These are phyloP conservation scores for Xylariaceae sp. DNA, from an alignment of 2,329 filamentous ascomycete species.

Conservation along the genomic window DNA sequence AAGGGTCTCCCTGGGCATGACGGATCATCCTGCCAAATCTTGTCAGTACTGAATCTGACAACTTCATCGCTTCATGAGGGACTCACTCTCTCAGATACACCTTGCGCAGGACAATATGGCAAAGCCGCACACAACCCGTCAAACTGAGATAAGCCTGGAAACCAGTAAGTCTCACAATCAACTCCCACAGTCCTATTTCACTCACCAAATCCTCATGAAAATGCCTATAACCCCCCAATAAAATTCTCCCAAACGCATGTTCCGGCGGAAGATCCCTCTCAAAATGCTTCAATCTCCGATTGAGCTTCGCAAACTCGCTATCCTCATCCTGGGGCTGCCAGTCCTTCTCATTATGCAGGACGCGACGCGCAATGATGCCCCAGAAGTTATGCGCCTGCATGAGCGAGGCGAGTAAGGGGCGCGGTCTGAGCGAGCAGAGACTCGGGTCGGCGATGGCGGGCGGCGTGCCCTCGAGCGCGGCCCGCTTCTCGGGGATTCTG, in stretches of 20 bases:
- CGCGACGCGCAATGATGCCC: slow-evolving; percentile 47
- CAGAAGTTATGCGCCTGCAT: slow-evolving; percentile 53
- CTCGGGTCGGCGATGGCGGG: slow-evolving; percentile 43
- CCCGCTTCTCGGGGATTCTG: slow-evolving; percentile 43
- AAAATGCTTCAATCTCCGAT: slow-evolving; percentile 42
- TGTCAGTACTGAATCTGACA: neutral
- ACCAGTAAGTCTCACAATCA: slow-evolving; percentile 9
- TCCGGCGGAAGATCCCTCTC: slow-evolving; percentile 43
- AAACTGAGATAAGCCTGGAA: slow-evolving; percentile 49
- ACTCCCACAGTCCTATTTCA: neutral
- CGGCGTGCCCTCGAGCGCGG: slow-evolving; percentile 49
- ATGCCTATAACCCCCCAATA: slow-evolving; percentile 42
- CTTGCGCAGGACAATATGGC: slow-evolving; percentile 51
- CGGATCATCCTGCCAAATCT: slow-evolving; percentile 38
- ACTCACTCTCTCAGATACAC: slow-evolving; percentile 49
- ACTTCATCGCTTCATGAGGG: neutral
- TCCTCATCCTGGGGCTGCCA: slow-evolving; percentile 42
- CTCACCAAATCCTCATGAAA: slow-evolving; percentile 47
- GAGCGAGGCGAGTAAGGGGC: slow-evolving; percentile 51
- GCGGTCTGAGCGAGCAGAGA: slow-evolving; percentile 39
- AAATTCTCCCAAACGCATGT: slow-evolving; percentile 42
- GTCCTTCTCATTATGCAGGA: slow-evolving; percentile 41
- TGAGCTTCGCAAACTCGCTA: slow-evolving; percentile 45
- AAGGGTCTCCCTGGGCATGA: slow-evolving; percentile 36
- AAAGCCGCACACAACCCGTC: slow-evolving; percentile 51